Percentiles rank a stretch among this genome's conserved stretches.
Evolutionary conservation across 345 rosid genomes (phyloP).

Genomic region (Iberis pinnata): DNA sequence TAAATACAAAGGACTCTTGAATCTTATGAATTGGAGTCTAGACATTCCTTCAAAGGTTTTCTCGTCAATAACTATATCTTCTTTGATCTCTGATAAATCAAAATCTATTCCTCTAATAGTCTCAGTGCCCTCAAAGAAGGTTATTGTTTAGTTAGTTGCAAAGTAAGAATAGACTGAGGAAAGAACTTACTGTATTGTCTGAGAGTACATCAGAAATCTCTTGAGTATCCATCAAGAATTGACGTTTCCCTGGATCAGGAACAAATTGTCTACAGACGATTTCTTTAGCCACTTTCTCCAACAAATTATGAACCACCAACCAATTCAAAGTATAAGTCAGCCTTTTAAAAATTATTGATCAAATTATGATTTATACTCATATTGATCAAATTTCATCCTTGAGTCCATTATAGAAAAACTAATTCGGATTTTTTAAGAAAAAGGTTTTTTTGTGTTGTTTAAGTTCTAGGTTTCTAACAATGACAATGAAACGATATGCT

Average conservation of each 20-base stretch:
- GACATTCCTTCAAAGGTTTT: background rate
- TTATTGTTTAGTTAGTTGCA: too few relatives aligned
- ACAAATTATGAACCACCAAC: background rate
- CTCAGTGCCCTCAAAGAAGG: background rate
- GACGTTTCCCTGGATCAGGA: background rate
- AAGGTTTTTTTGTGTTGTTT: too few relatives aligned
- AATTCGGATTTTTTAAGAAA: too few relatives aligned
- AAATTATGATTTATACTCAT: too few relatives aligned
- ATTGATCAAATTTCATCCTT: too few relatives aligned
- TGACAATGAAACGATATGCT: too few relatives aligned
- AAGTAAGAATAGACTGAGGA: too few relatives aligned
- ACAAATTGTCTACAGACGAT: background rate
- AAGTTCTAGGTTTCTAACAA: too few relatives aligned
- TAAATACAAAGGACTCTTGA: background rate
- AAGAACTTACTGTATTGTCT: background rate
- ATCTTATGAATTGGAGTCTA: background rate
- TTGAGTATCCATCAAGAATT: background rate
- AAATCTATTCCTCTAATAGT: background rate
- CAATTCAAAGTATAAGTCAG: too few relatives aligned
- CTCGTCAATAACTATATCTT: background rate
- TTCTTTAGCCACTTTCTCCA: background rate
- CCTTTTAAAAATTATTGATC: too few relatives aligned
- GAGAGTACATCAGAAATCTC: background rate
- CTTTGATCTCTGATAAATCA: background rate
- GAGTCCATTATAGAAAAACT: too few relatives aligned